Evolutionary conservation across 192 early-diverging fungal species (phyloP), one percentile per base, ranked within the genome.

Genomic region (Coemansia reversa): DNA sequence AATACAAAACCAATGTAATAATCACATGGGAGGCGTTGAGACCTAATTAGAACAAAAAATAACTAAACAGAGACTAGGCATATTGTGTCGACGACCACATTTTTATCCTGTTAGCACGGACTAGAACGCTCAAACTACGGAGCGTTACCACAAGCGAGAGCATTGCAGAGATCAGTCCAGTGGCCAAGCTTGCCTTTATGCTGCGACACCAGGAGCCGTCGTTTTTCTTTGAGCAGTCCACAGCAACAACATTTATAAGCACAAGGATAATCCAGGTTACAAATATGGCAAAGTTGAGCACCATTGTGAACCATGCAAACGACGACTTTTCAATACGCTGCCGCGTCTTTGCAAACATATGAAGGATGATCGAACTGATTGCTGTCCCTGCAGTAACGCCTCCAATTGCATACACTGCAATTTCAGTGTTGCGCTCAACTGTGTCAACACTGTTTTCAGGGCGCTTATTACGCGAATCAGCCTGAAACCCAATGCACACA

Each of bases 181-280:
- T 73, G 14, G 76, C 76, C 76, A 69, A 42, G 7, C 67, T 66
- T 2, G 54, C 48, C 49, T 74, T 79, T 28, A 62, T 49, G 48
- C 72, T 64, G 14, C 33, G 18, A 65, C 76, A 79, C 76, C 76
- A 79, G 22, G 55, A 8, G 23, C 76, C 71, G 11, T 74, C 71
- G 4, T 19, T 45, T 51, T 55, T 66, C 11, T 45, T 55, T 5
- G 76, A 79, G 45, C 76, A 79, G n/a, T 79, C 76, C 4, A 74
- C 67, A 1, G 57, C 70, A n/a, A 79, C 47, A 32, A 79, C 58
- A 50, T 69, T 74, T 57, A 79, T 70, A 22, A 79, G 67, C 16
- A 79, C 70, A 47, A 79, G 20, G 2, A 79, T 58, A 19, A 79
- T 70, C 76, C 76, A 79, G 16, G 51, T 50, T 2, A 55, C 64